Base-by-base conservation (phyloP, 148 eudicot species). In the Rhododendron vialii region DNA sequence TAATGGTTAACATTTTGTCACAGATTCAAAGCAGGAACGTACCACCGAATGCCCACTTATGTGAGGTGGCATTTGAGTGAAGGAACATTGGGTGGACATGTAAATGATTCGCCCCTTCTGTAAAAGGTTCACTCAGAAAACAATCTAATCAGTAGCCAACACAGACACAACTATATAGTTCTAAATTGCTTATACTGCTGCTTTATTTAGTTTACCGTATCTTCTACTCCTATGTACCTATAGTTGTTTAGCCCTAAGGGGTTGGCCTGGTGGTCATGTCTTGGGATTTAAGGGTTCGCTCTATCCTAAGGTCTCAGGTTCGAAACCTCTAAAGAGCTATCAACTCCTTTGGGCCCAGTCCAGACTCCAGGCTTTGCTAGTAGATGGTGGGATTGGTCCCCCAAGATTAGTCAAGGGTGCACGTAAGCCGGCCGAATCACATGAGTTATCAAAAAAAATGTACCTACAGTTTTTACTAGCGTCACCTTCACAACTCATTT, bases 11-110 rank as follows among this genome's bases (percentile, higher is more conserved):
- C 80, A 38, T 15, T 67, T 86, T n/a, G 17, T 75, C 36, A 80
- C 28, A 71, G 43, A 22, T 22, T 24, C 28, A 75, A 51, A 6
- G 5, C 43, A 1, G 7, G 12, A 18, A 35, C 89, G 38, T 87
- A 94, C 98, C 98, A 88, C 98, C 98, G 89, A 96, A 96, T 51
- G 95, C 98, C 98, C 98, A 96, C 91, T 96, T 96, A 87, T 96
- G 98, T 77, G 98, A 94, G 88, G 98, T 96, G 83, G 98, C 98
- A 91, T 96, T 96, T 80, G 98, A 93, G 85, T 96, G 98, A 84
- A 96, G 98, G 79, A 96, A 96, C 88, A 89, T 96, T 3, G 98
- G 98, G 87, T 96, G 98, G 83, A 96, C 89, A 87, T 90, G 96
- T 69, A 96, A 88, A 89, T 90, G 88, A 89, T 88, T 92, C 17